These are phyloP conservation scores for Trypanosoma melophagium DNA, from an alignment of 208 protist genomes.

Conservation along the genomic window DNA sequence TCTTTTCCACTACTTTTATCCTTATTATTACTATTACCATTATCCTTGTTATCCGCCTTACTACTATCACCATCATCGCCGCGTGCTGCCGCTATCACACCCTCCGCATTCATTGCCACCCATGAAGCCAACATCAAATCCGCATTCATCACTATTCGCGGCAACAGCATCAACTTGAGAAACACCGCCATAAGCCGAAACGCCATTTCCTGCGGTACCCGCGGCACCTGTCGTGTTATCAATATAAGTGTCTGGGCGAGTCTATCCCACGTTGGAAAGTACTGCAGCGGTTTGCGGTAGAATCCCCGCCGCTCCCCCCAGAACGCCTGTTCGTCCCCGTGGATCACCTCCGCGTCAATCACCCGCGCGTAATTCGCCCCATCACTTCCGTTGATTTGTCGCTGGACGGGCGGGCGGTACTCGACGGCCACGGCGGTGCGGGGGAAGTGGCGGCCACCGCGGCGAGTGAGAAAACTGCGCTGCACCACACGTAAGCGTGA, in stretches of 20 bases:
- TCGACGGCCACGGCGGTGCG: conserved; percentile 57
- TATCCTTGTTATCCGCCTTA: conserved; percentile 2
- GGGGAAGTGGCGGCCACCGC: conserved; percentile 52
- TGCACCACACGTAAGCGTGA: conserved; percentile 69
- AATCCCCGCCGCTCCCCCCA: conserved; percentile 71
- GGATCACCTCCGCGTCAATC: conserved; percentile 76
- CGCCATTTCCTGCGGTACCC: conserved; percentile 77
- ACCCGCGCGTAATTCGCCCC: conserved; percentile 50
- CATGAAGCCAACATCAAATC: conserved; percentile 70
- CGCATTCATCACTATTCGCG: conserved; percentile 43
- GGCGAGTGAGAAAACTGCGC: conserved; percentile 62
- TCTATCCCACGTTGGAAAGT: conserved; percentile 77
- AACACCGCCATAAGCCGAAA: conserved; percentile 81
- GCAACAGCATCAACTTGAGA: conserved; percentile 74
- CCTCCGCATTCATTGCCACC: conserved; percentile 62
- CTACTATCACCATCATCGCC: conserved; percentile 10
- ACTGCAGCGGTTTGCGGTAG: conserved; percentile 43
- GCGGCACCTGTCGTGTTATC: conserved; percentile 67
- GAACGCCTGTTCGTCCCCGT: conserved; percentile 82
- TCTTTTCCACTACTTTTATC: conserved; percentile 12
- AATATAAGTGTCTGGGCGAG: conserved; percentile 77
- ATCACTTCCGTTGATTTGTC: conserved; percentile 31
- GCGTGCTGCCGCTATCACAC: conserved; percentile 26
- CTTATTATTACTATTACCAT: conserved; percentile 19
- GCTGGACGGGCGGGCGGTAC: conserved; percentile 56